phyloP scores from a whole-genome alignment of 2,329 filamentous ascomycete genomes.

The Juglanconis juglandina region DNA sequence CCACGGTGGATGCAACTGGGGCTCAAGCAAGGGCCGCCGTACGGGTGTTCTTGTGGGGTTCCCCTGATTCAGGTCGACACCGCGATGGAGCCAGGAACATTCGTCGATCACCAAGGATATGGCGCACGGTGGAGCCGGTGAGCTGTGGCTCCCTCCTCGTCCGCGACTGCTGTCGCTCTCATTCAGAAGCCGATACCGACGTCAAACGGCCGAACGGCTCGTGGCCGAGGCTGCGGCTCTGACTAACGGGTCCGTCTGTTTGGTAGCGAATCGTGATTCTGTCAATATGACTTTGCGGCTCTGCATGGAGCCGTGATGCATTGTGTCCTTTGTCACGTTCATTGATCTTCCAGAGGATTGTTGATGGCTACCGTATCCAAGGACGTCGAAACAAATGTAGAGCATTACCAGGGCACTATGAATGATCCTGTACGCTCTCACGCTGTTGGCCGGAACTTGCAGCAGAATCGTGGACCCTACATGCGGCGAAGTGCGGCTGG shows the following conservation, averaged over 20 bases:
- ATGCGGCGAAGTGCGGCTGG: background rate
- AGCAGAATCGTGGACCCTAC: background rate
- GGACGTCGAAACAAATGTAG: background rate
- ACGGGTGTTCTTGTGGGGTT: background rate
- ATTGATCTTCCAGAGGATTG: background rate
- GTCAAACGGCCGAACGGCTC: background rate
- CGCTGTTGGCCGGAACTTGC: background rate
- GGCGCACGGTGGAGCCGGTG: background rate
- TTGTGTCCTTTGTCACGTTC: background rate
- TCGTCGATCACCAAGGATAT: background rate
- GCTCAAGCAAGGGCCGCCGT: background rate
- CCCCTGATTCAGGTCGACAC: slow-evolving; percentile 12
- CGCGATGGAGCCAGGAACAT: background rate
- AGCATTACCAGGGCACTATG: background rate
- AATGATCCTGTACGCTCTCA: background rate
- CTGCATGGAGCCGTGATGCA: background rate
- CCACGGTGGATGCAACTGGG: slow-evolving; percentile 4
- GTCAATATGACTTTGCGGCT: background rate
- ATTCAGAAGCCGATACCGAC: background rate
- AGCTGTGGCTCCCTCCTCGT: background rate
- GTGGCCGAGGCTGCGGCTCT: background rate
- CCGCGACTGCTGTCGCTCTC: background rate
- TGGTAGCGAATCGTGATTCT: background rate
- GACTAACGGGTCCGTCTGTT: background rate
- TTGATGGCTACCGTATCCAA: background rate